These are phyloP conservation scores for Trichoderma atrobrunneum DNA, from an alignment of 2,329 filamentous ascomycete genomes.

Conservation along the genomic window DNA sequence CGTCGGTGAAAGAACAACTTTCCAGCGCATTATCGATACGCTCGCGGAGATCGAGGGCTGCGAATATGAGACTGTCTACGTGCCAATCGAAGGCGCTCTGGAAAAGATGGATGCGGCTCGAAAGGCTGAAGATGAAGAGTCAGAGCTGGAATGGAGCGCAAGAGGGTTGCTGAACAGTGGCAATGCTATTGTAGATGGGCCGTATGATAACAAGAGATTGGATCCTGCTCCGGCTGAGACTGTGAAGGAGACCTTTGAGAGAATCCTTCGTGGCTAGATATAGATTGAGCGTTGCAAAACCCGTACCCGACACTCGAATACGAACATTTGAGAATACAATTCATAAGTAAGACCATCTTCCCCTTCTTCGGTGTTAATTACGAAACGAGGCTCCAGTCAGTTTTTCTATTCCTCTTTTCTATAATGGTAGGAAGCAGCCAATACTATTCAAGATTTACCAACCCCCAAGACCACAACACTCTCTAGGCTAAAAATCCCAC, in stretches of 20 bases:
- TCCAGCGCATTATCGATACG: not conserved
- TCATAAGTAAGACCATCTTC: not conserved
- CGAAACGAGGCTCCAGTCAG: too few species aligned
- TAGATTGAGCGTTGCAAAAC: not conserved
- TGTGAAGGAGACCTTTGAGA: not conserved
- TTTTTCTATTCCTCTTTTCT: too few species aligned
- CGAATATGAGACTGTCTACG: not conserved
- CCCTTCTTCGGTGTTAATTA: not conserved
- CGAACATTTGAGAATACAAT: not conserved
- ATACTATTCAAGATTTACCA: too few species aligned
- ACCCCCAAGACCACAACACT: too few species aligned
- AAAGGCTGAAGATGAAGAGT: not conserved
- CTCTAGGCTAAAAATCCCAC: too few species aligned
- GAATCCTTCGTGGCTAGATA: not conserved
- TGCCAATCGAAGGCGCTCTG: not conserved
- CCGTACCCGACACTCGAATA: not conserved
- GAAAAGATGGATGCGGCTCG: not conserved
- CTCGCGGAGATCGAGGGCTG: not conserved
- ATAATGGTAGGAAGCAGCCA: too few species aligned
- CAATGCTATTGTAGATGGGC: not conserved
- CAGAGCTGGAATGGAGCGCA: not conserved
- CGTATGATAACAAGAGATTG: not conserved
- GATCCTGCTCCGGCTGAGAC: not conserved
- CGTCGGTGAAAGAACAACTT: not conserved
- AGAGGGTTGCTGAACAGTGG: not conserved